Base-by-base conservation (phyloP, 352 stramenopile genomes). In the Pythium aristosporum region DNA sequence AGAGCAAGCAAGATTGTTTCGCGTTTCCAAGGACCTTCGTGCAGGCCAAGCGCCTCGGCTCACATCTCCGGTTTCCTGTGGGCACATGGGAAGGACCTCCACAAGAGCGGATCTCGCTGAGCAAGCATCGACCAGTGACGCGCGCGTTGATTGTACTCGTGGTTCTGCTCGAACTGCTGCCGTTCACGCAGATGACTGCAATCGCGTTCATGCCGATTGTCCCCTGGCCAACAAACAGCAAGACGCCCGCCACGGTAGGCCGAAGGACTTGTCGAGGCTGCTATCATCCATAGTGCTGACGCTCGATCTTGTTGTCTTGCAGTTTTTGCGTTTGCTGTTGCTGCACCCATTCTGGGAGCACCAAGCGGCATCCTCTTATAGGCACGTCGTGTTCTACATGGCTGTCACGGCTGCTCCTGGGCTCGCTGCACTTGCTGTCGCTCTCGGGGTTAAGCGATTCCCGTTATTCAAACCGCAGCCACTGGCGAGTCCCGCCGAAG, bases 401-500 rank as follows among this genome's bases (percentile, higher is more conserved):
- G 74, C 75, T 2, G 47, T 79, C 1, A 73, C 55, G 12, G 75
- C 75, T n/a, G 72, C 85, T 5, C 78, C 76, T 11, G 75, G 57
- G 0, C 42, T 72, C 11, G 57, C 86, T 7, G 5, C 79, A 1
- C 0, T 76, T 10, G 61, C 70, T 0, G 79, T 71, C 48, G 7
- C 75, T 5, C 50, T 86, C 2, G 80, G 82, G 2, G 36, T 55
- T 16, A 84, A 85, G 54, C 53, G 77, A 20, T 89, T 88, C 39
- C 76, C 82, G 11, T 48, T 91, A 25, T 89, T 89, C 61, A 89
- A 89, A 53, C 77, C 80, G 0, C 79, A 89, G 53, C 79, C 79
- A 1, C 76, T 67, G 47, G 59, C 34, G 3, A 66, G 69, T n/a
- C 74, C 75, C 6, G 32, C 60, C 20, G 82, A 91, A 67, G 77